Evolutionary conservation across 2,329 filamentous ascomycete genomes (phyloP).

Genomic region (Hypoxylon sp.): DNA sequence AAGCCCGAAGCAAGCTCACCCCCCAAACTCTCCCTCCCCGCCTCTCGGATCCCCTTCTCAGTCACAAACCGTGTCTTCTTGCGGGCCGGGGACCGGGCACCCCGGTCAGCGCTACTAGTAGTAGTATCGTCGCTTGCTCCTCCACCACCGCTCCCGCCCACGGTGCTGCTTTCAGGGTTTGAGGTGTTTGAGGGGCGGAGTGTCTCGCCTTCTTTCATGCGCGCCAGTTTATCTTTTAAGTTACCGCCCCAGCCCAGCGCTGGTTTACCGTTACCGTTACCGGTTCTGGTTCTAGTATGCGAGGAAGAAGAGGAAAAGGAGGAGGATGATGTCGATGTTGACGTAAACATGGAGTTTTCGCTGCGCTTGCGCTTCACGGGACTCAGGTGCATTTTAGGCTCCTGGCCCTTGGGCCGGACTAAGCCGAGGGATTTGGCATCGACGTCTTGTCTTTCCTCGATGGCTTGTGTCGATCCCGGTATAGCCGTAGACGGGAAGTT

Average conservation of each 20-base stretch:
- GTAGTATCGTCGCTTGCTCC: slow-evolving; percentile 27
- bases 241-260: slow-evolving; percentile 69
- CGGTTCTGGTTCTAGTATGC: slow-evolving; percentile 15
- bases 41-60: slow-evolving; percentile 81
- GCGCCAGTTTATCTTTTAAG: slow-evolving; percentile 67
- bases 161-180: slow-evolving; percentile 1
- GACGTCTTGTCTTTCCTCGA: slow-evolving; percentile 54
- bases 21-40: slow-evolving; percentile 79
- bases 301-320: slow-evolving; percentile 37
- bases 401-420: slow-evolving; percentile 55
- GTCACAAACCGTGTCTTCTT: slow-evolving; percentile 87
- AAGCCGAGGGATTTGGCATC: slow-evolving; percentile 63
- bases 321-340: background rate
- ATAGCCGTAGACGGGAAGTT: background rate
- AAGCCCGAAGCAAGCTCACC: slow-evolving; percentile 56
- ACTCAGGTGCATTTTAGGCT: slow-evolving; percentile 66
- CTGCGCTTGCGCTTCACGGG: slow-evolving; percentile 73
- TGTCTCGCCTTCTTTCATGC: slow-evolving; percentile 73
- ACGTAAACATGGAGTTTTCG: slow-evolving; percentile 56
- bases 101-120: slow-evolving; percentile 42
- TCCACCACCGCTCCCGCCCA: background rate
- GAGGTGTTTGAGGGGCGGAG: slow-evolving; percentile 46
- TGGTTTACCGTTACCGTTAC: slow-evolving; percentile 7
- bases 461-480: slow-evolving; percentile 50
- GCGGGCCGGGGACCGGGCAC: slow-evolving; percentile 63